phyloP scores from a whole-genome alignment of 306 rosid genomes.

The Begonia masoniana region DNA sequence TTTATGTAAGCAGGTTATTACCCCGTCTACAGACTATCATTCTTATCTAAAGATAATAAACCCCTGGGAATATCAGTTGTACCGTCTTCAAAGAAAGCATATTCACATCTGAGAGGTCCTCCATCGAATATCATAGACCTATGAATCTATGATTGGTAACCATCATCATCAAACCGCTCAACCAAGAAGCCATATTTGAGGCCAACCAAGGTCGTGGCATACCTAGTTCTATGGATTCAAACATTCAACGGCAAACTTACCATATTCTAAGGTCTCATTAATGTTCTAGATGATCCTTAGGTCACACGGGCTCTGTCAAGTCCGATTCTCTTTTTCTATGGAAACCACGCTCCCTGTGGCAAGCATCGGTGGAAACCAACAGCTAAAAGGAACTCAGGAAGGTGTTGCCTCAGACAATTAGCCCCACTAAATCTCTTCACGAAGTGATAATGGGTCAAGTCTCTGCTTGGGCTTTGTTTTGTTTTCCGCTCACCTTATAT shows the following conservation, averaged over 20 bases:
- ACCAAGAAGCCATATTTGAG: constrained; percentile 51
- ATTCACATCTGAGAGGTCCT: constrained; percentile 59
- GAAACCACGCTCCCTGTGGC: constrained; percentile 13
- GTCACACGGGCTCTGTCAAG: constrained; percentile 13
- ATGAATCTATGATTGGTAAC: constrained; percentile 33
- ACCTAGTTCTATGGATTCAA: constrained; percentile 54
- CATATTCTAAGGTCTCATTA: constrained; percentile 28
- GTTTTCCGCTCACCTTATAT: constrained; percentile 50
- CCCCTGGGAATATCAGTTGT: constrained; percentile 28
- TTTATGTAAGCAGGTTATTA: constrained; percentile 38
- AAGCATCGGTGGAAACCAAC: constrained; percentile 25
- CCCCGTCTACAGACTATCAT: constrained; percentile 25
- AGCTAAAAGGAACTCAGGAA: constrained; percentile 24
- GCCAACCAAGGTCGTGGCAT: constrained; percentile 41
- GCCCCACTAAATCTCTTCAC: constrained; percentile 36
- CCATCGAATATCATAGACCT: constrained; percentile 82
- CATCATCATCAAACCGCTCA: constrained; percentile 54
- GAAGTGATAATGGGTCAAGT: constrained; percentile 43
- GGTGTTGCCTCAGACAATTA: constrained; percentile 20
- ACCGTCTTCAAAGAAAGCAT: constrained; percentile 40
- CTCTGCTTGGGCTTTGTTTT: constrained; percentile 69
- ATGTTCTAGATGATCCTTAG: constrained; percentile 22
- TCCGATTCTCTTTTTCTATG: constrained; percentile 21
- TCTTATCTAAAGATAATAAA: constrained; percentile 20
- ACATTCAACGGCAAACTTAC: constrained; percentile 35